Conservation (phyloP, 805 yeast species). For the Starmerella sirachaensis region DNA sequence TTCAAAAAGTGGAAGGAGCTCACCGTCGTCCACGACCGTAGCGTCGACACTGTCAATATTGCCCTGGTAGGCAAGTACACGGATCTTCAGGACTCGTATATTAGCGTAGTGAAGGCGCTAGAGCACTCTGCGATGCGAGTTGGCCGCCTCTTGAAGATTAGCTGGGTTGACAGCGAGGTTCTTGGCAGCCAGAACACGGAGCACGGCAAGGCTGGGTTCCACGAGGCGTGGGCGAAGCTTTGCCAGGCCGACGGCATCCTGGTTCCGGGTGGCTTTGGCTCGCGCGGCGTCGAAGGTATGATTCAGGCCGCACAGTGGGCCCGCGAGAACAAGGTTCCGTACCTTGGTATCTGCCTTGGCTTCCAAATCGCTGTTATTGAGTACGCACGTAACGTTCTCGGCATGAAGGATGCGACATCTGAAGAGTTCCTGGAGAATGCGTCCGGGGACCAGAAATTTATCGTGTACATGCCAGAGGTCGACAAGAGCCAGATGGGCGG, state of each 20-base stretch:
- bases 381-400: conserved; percentile 69
- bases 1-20: conserved; percentile 68
- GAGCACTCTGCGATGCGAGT: conserved; percentile 94
- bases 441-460: conserved; percentile 44
- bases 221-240: conserved; percentile 88
- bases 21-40: conserved; percentile 68
- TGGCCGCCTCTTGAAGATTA: conserved; percentile 68
- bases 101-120: conserved; percentile 86
- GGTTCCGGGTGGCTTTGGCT: conserved; percentile 98
- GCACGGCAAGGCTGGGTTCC: conserved; percentile 70
- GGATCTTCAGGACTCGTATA: conserved; percentile 83
- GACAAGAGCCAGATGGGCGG: conserved; percentile 95
- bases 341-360: conserved; percentile 93
- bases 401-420: conserved; percentile 56
- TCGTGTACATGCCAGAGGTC: conserved; percentile 97
- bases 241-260: conserved; percentile 92
- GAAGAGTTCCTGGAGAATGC: conserved; percentile 67
- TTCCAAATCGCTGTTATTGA: conserved; percentile 95
- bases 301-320: conserved; percentile 94
- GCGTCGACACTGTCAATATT: conserved; percentile 78
- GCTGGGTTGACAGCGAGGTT: conserved; percentile 93
- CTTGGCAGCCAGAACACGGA: conserved; percentile 51
- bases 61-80: conserved; percentile 98
- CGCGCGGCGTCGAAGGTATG: conserved; percentile 98
- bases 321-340: conserved; percentile 89